A percentile compares a stretch with the other conserved stretches of the same genome.
Conservation (phyloP, 2,329 filamentous ascomycete genomes). For the Fusarium liriodendri region DNA sequence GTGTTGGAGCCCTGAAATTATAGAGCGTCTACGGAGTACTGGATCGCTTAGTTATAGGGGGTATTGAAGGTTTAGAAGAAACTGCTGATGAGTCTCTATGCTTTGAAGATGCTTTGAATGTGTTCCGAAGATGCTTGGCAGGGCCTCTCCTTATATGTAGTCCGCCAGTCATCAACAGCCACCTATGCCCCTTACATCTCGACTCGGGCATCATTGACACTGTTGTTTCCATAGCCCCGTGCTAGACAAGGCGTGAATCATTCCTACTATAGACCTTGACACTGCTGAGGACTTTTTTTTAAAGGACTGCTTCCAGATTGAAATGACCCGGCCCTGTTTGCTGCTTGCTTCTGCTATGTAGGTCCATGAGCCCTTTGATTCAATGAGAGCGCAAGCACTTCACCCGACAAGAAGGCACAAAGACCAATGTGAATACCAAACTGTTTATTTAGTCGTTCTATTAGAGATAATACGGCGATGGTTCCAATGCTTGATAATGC, state of each 20-base stretch:
- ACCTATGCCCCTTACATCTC: not conserved
- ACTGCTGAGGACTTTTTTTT: not conserved
- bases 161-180: not conserved
- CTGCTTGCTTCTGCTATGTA: not conserved
- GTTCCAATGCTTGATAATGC: not conserved
- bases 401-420: not conserved
- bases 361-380: not conserved
- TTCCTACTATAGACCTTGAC: not conserved
- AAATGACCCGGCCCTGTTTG: not conserved
- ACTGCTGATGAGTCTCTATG: not conserved
- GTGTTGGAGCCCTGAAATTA: not conserved
- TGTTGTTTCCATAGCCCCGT: not conserved
- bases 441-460: not conserved
- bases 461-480: not conserved
- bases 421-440: not conserved
- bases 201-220: not conserved
- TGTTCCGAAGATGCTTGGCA: not conserved
- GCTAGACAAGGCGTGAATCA: not conserved
- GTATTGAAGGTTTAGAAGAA: not conserved
- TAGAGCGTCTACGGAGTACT: not conserved
- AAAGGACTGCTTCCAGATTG: too few species aligned
- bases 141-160: not conserved
- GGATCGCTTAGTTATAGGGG: not conserved
- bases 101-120: too few species aligned
- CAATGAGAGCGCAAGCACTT: not conserved